Evolutionary conservation across 2,329 filamentous ascomycete species (phyloP), one percentile per base, ranked within the genome.

Genomic region (Neonectria hederae): DNA sequence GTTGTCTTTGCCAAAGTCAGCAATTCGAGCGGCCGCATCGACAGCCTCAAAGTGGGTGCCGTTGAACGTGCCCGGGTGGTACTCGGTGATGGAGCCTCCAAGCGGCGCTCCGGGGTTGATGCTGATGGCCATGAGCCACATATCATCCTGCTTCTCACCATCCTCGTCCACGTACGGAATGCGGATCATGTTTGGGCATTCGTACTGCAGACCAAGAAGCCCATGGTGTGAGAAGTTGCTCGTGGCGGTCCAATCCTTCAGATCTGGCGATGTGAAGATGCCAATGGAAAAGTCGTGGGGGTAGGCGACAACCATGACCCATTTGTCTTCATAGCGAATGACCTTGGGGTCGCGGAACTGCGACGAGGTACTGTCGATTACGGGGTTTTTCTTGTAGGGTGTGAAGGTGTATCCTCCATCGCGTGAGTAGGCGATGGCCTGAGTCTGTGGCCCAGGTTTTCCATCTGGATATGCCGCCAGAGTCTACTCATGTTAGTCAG

Each of bases 341-440:
- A 91, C 87, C 70, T 90, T 89, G 1, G 89, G 89, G 66, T 91
- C 89, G 24, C 89, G 85, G 78, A 91, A 91, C 66, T 89, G 83
- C 6, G 76, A 80, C 19, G 84, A 82, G 62, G 80, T 80, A 72
- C 84, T 83, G 66, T 81, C 75, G 46, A 91, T 84, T 17, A 91
- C 86, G 1, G 89, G 89, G 65, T 91, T 91, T 4, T 75, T 74
- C 1, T 79, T 78, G 65, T 90, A 91, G 43, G 86, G 84, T 49
- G 81, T 82, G 68, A 90, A 91, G 0, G 83, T 87, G 71, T 86
- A 89, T 8, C 89, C 89, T 13, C 84, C 85, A 66, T 91, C 88
- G 35, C 76, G 75, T 0, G 87, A 89, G 75, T 88, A 90, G 2
- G 89, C 87, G 52, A 91, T 84, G 21, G 84, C 80, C 72, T 91